These are phyloP conservation scores for Fusarium luffae DNA, from an alignment of 2,329 filamentous ascomycete genomes.

Conservation along the genomic window DNA sequence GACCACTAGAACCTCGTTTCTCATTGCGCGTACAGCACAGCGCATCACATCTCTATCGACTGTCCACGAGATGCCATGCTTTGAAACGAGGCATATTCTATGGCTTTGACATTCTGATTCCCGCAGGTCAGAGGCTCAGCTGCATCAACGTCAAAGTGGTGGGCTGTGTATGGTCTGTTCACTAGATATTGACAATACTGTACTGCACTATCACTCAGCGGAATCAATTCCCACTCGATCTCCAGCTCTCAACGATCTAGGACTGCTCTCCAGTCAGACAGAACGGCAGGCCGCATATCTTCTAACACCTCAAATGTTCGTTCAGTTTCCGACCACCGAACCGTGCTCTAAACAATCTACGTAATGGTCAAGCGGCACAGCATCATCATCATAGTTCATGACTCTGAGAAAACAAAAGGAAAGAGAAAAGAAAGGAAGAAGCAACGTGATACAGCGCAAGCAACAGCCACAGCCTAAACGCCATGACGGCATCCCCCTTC, in stretches of 20 bases:
- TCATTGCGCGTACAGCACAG: conserved; percentile 26
- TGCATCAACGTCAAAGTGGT: conserved; percentile 15
- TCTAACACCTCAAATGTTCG: conserved; percentile 18
- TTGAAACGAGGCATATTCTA: conserved; percentile 31
- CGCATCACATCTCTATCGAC: not conserved
- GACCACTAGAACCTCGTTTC: conserved; percentile 33
- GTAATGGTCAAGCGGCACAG: conserved; percentile 30
- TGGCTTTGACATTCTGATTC: not conserved
- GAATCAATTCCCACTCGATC: conserved; percentile 1
- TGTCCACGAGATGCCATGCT: conserved; percentile 26
- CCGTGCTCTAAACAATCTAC: conserved; percentile 15
- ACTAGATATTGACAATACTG: not conserved
- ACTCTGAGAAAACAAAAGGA: conserved; percentile 22
- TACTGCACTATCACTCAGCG: not conserved
- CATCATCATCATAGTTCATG: conserved; percentile 23
- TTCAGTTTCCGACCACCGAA: conserved; percentile 14
- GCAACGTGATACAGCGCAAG: conserved; percentile 26
- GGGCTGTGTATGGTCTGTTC: conserved; percentile 19
- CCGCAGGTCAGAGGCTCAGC: conserved; percentile 27
- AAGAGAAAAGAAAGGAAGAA: conserved; percentile 19
- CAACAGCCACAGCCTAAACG: not conserved
- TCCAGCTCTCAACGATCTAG: conserved; percentile 1
- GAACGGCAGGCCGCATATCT: conserved; percentile 29
- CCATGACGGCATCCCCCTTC: conserved; percentile 34
- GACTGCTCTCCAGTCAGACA: conserved; percentile 19